Base-by-base conservation (phyloP, 2,329 filamentous ascomycete species). In the Alternaria metachromatica region DNA sequence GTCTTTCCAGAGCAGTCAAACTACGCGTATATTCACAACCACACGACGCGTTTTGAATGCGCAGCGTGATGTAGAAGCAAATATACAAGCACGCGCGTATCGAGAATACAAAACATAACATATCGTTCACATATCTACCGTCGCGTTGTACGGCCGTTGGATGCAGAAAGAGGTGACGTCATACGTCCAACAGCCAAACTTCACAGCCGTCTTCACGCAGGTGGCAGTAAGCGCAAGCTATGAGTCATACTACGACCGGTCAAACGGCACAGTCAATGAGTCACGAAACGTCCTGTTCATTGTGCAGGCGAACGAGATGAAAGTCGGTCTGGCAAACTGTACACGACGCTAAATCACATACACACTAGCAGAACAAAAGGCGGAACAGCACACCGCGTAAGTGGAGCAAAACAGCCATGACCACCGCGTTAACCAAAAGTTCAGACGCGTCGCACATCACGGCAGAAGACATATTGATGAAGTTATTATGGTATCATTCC, bases 401-500 rank as follows among this genome's bases (percentile, higher is more conserved):
- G 51, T 55, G 51, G 37, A 18, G n/a, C 8, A n/a, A 1, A 6
- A 3, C 53, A 20, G 54, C 43, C 4, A 33, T 30, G 43, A 33
- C 37, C 13, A 37, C 23, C n/a, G 30, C 11, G 26, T 58, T 15
- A 4, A 6, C 20, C 15, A 3, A 41, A 43, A 23, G 23, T 6
- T 10, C 28, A 44, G 30, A 62, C 30, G 54, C 54, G 59, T 53
- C 53, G 25, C 18, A 63, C 51, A 70, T 62, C 64, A 62, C 53
- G 13, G 20, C 30, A 58, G 8, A 62, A 30, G 12, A 57, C 5
- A 45, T 28, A 4, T 6, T 26, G 18, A 51, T 55, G 56, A 66
- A 57, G 46, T 50, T 63, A 76, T 75, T 76, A 77, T 76, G 74
- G 74, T 77, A 77, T 77, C 74, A 77, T 77, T 77, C 70, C 54